Conservation (phyloP, 2,329 filamentous ascomycete species). For the Epichloe festucae region DNA sequence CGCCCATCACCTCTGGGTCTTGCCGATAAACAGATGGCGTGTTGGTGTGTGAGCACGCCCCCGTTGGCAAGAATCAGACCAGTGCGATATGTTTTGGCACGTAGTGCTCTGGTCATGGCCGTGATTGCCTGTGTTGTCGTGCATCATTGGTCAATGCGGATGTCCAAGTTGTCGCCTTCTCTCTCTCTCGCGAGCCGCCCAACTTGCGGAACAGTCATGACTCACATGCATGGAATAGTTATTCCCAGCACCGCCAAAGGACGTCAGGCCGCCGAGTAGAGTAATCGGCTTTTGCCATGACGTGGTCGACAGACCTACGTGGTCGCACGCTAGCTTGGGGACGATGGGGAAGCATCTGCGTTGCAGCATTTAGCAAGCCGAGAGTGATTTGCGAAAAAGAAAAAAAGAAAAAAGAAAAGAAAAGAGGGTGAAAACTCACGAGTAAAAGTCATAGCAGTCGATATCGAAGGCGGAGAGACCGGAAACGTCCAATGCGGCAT, state of each 20-base stretch:
- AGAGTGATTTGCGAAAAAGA: background rate
- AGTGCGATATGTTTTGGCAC: constrained; percentile 29
- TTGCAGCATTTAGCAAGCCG: background rate
- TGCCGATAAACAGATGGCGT: constrained; percentile 44
- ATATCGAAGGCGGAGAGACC: constrained; percentile 36
- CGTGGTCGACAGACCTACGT: constrained; percentile 39
- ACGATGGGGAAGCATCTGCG: constrained; percentile 56
- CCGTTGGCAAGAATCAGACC: constrained; percentile 54
- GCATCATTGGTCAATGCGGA: fast-evolving
- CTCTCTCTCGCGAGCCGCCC: no score
- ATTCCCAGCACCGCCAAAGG: constrained; percentile 57
- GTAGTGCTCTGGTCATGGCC: constrained; percentile 41
- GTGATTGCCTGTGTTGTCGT: constrained; percentile 24
- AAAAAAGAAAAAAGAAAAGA: background rate
- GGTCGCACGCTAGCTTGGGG: constrained; percentile 49
- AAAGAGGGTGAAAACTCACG: constrained; percentile 22
- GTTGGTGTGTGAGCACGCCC: constrained; percentile 51
- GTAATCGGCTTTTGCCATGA: constrained; percentile 39
- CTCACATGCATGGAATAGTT: constrained; percentile 56
- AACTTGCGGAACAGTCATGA: no score
- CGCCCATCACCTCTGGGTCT: constrained; percentile 17
- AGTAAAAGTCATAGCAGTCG: constrained; percentile 52
- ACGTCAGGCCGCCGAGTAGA: constrained; percentile 51
- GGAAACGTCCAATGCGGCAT: constrained; percentile 36
- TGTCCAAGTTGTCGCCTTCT: background rate